Base-by-base conservation (phyloP, 2,329 filamentous ascomycete genomes). In the Lachnellula arida region DNA sequence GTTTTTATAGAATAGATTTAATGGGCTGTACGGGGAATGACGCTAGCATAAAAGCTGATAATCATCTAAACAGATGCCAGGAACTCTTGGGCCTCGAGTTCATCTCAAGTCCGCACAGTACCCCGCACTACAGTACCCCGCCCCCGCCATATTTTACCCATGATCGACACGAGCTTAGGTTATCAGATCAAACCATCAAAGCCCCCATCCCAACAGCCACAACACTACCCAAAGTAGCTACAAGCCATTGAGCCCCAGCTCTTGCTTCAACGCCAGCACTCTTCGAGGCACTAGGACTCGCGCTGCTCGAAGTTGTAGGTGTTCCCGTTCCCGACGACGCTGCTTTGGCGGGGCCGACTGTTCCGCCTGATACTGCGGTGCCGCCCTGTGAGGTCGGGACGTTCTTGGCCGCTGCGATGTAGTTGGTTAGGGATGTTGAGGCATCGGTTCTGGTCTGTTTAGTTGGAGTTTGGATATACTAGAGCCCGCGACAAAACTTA, bases 401-500 rank as follows among this genome's bases (percentile, higher is more conserved):
- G 15, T 53, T 53, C 22, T 54, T 58, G 2, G 53, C 57, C 37
- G 63, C 64, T 3, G 57, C 57, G 11, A 52, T 44, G 3, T 55
- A 39, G 39, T 62, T 64, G 4, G 49, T 34, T 7, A 66, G 53
- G 11, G 61, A 63, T 28, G 58, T 54, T 1, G 50, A 53, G 5
- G 54, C 49, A 46, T 53, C 57, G 47, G 59, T 14, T 49, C 61
- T 65, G 17, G 19, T 40, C n/a, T 6, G 6, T 14, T 40, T 7
- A 44, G 19, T 19, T 19, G 19, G 3, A 44, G 19, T 17, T 12
- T 8, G 2, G 2, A 4, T 12, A n/a, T 11, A 44, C 9, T 44
- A 44, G 6, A 17, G 19, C 37, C 12, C 14, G 12, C 17, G 15
- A 51, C 28, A 17, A 58, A 53, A 71, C 71, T 57, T 59, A 67